Evolutionary conservation across 108 stramenopile genomes (phyloP), one percentile per base, ranked within the genome.

Genomic region (Nitzschia sp.): DNA sequence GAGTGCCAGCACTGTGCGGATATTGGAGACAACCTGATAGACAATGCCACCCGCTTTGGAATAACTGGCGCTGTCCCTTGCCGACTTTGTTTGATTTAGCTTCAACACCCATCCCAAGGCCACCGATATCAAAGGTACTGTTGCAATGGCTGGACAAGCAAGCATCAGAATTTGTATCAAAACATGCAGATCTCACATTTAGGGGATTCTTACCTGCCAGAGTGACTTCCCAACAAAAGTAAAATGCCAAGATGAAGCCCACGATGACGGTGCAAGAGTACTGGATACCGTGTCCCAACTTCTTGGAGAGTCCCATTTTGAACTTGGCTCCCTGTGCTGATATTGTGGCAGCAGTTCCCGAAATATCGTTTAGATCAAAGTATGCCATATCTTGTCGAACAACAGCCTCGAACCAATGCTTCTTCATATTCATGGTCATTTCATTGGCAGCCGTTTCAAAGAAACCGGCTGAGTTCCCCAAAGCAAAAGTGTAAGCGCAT

Each of bases 351-450:
- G 83, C 73, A 11, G 71, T 55, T 10, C 69, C 76, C 0, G 77
- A 57, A n/a, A 80, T 70, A 65, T 84, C 79, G 17, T 64, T 57
- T 37, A 69, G 44, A 46, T 84, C 83, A 69, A 61, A 77, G 59
- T 77, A 84, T 25, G 79, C 62, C 72, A 84, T 75, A 50, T 84
- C 83, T 48, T 80, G 71, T 17, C 74, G 44, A 15, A 84, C 55
- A 11, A 84, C 65, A 10, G 83, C 77, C 8, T 58, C 54, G 57
- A 84, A 76, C 80, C 80, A 81, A 7, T 58, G 10, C 12, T 10
- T 43, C 44, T 81, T 71, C 17, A 76, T 37, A 12, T 53, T 58
- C 7, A 29, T 20, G 0, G 80, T 73, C 74, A 76, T 76, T 3
- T 80, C 74, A 8, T 24, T 39, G 14, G 80, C 75, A 10, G 75